Base-by-base conservation (phyloP, 176 grass and related monocot species). In the Avena insularis region DNA sequence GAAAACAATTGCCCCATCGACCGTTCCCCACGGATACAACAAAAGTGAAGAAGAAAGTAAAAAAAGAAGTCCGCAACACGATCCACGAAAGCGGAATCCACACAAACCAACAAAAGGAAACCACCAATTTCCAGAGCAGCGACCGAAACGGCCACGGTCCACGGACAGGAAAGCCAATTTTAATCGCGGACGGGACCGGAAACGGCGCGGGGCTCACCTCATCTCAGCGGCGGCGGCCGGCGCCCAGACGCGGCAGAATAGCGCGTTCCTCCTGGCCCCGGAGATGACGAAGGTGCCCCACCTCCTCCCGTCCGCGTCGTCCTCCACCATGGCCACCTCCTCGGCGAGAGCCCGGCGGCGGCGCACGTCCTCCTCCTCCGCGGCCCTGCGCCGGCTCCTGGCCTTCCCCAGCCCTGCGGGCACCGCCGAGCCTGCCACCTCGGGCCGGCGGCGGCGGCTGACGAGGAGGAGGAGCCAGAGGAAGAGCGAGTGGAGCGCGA, bases 221-320 rank as follows among this genome's bases (percentile, higher is more conserved):
- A 90, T 94, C 63, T 90, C 79, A 5, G 76, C 64, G 75, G 25
- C 75, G 23, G 82, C 72, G 23, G 86, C 45, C 35, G 93, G 96
- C 21, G 85, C 23, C 96, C 96, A 98, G 50, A 70, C 83, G 4
- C 97, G 92, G 86, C 97, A 98, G 88, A 96, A 98, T 61, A 98
- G 92, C 46, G 86, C 81, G 84, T 89, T 98, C 79, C 83, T 89
- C 82, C 96, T 94, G 15, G 93, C 75, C 0, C 96, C 96, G 45
- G 79, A 17, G 48, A 98, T 71, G 82, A 94, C 50, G 86, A 94
- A 94, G 0, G 87, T 94, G 43, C 54, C 89, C 27, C 65, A 90
- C 55, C 59, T 57, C 17, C 84, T 86, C 33, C 47, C 70, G 21
- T 12, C 89, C 55, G 29, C 38, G 4, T 8, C 79, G 19, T 84